Base-by-base conservation (phyloP, 331 rosid genomes). In the Malus hybrid region DNA sequence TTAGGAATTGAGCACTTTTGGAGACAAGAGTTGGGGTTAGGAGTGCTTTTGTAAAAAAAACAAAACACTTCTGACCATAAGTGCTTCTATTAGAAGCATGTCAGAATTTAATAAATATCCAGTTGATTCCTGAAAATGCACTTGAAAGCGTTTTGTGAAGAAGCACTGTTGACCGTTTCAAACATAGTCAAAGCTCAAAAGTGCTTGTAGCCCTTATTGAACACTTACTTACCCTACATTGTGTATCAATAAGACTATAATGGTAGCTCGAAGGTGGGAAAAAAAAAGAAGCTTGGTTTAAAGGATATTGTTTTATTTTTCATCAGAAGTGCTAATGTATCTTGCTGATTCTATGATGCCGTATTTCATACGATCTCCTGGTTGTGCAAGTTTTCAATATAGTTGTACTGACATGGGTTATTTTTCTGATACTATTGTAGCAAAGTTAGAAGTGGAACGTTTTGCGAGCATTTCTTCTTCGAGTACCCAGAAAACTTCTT, bases 391-490 rank as follows among this genome's bases (percentile, higher is more conserved):
- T 57, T 72, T 44, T 24, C 5, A 18, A 52, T 66, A 28, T 42
- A 22, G 19, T 11, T 8, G 68, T 73, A 16, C 13, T 68, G 26
- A 26, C 33, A 18, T 16, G 12, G 42, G 53, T 15, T 42, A 42
- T 56, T 73, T 39, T 57, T 66, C 7, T 10, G 20, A 36, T 55
- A 68, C 66, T 33, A 18, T 30, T 69, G 48, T 28, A 71, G 73
- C 42, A 15, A 80, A 80, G 68, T 72, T 86, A 83, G 79, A 36
- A 70, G 71, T 65, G 76, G 83, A 75, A 48, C 78, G 32, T 58
- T 93, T 94, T 79, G 99, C 97, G 6, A 84, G 96, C 81, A 79
- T 92, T 79, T 88, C 96, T 84, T 89, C 95, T 62, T 86, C 97
- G 36, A 87, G 64, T 29, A 77, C 73, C 78, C 81, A 81, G 74